Conservation (phyloP, 495 filamentous ascomycete species). For the Neurospora pannonica region DNA sequence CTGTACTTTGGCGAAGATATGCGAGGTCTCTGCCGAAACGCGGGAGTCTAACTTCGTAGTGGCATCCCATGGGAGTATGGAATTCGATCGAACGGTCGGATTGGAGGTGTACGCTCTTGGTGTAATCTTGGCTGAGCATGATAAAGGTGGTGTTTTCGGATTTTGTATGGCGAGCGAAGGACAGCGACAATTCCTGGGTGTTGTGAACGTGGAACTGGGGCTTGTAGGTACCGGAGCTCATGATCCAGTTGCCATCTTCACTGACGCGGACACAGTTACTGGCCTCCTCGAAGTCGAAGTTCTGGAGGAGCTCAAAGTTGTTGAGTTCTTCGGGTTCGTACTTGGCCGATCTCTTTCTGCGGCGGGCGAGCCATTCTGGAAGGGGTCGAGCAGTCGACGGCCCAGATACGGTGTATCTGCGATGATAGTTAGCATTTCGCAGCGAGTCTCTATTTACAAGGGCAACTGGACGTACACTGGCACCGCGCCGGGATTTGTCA, state of each 20-base stretch:
- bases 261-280: slow-evolving; percentile 83
- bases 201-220: slow-evolving; percentile 96
- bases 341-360: slow-evolving; percentile 87
- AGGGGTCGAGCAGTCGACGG: slow-evolving; percentile 82
- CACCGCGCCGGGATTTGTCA: slow-evolving; percentile 77
- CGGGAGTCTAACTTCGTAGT: slow-evolving; percentile 79
- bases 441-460: background rate
- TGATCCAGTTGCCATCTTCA: slow-evolving; percentile 96
- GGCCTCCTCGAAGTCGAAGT: slow-evolving; percentile 99
- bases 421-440: background rate
- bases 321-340: slow-evolving; percentile 87
- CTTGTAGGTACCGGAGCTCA: slow-evolving; percentile 92
- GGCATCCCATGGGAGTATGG: slow-evolving; percentile 81
- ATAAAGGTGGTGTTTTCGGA: slow-evolving; percentile 90
- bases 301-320: slow-evolving; percentile 89
- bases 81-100: slow-evolving; percentile 87
- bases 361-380: slow-evolving; percentile 88
- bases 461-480: slow-evolving; percentile 51
- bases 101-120: slow-evolving; percentile 91
- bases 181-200: slow-evolving; percentile 83
- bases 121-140: slow-evolving; percentile 86
- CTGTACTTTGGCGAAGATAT: slow-evolving; percentile 77
- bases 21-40: slow-evolving; percentile 85
- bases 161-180: slow-evolving; percentile 85
- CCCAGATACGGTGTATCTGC: slow-evolving; percentile 74